Base-by-base conservation (phyloP, 2,329 filamentous ascomycete genomes). In the Hymenoscyphus fraxineus region DNA sequence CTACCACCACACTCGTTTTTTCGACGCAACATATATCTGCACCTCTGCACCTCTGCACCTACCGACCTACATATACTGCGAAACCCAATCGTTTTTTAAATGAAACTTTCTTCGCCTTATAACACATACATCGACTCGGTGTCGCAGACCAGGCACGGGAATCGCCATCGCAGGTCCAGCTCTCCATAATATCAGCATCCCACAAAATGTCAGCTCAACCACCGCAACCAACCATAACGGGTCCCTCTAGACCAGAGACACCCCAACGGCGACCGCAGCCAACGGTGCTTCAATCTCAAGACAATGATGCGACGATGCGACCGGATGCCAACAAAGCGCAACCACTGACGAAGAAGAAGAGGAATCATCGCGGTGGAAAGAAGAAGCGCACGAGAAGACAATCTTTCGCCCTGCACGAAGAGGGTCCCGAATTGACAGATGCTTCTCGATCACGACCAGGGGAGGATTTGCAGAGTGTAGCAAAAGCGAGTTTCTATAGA, bases 301-400 rank as follows among this genome's bases (percentile, higher is more conserved):
- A 59, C 6, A 56, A 67, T 57, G 67, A 57, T 41, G 51, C 68
- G 5, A 68, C 70, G 3, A 38, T 71, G 15, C 57, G 65, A 59
- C 71, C 70, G 32, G 65, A 70, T 10, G 55, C 56, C 32, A 31
- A 39, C 6, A 19, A 54, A 10, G 22, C 56, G 19, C 47, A 66
- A 31, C 60, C 68, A 3, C 55, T 58, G n/a, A 63, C 66, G 9
- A 74, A 73, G 72, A 87, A 88, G 80, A 91, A 92, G 75, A 90
- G 89, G 74, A 89, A 87, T 71, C 89, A 92, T 76, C 86, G 91
- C 56, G 88, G 86, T 39, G 89, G 90, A 44, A 93, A 89, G 82
- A 93, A 92, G 79, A 90, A 90, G 77, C 87, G 86, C 65, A 78
- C 86, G 66, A 85, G 92, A 68, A 85, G 91, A 67, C 91, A 91